Evolutionary conservation across 1,284 basidiomycete species (phyloP).

Genomic region (Testicularia cyperi): DNA sequence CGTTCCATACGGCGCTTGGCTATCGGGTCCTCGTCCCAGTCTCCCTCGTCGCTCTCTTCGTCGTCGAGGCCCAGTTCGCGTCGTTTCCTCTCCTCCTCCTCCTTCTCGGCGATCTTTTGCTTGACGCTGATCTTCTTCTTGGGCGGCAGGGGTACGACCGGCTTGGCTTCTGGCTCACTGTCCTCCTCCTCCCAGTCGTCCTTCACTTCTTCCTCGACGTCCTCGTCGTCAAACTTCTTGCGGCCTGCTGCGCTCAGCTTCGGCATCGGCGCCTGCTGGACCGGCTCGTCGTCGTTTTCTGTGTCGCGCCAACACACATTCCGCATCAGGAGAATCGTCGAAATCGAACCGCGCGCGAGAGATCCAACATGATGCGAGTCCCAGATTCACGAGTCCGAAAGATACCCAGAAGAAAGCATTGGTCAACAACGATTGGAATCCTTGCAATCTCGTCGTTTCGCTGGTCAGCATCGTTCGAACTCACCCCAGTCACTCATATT

Average conservation of each 20-base stretch:
- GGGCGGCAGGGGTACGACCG: constrained; percentile 32
- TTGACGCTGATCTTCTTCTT: constrained; percentile 57
- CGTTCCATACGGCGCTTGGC: constrained; percentile 35
- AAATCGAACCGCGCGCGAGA: too few species aligned
- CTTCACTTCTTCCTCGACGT: constrained; percentile 56
- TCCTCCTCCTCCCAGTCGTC: constrained; percentile 60
- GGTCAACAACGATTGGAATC: too few species aligned
- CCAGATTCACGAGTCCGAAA: too few species aligned
- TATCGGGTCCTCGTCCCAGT: constrained; percentile 47
- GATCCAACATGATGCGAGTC: too few species aligned
- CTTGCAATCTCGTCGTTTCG: too few species aligned
- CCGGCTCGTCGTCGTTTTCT: constrained; percentile 54
- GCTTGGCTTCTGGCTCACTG: constrained; percentile 31
- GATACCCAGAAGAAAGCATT: too few species aligned
- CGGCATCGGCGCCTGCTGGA: constrained; percentile 13
- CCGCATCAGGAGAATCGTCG: too few species aligned
- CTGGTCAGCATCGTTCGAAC: too few species aligned
- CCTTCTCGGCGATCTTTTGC: constrained; percentile 57
- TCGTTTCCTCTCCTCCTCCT: constrained; percentile 45
- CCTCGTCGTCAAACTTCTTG: constrained; percentile 58
- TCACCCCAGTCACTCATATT: too few species aligned
- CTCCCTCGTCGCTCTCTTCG: constrained; percentile 17
- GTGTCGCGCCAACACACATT: too few species aligned
- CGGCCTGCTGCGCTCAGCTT: constrained; percentile 24
- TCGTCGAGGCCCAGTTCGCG: constrained; percentile 31